Percentiles rank a stretch among this genome's conserved stretches.
phyloP scores from a whole-genome alignment of 495 filamentous ascomycete genomes.

The Hyaloscypha bicolor region DNA sequence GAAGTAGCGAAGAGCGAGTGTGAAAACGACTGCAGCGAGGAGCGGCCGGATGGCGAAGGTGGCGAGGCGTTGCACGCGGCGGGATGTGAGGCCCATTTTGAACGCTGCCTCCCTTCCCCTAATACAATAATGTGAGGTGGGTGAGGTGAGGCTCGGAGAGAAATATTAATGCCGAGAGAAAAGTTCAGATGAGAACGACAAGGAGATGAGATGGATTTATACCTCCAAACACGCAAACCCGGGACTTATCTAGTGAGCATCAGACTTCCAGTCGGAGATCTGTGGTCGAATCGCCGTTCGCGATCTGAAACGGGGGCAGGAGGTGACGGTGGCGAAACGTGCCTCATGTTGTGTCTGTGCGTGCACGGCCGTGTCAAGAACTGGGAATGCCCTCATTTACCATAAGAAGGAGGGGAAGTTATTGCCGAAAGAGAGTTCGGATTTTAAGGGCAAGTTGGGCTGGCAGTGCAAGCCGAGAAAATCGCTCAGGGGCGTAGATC shows the following conservation, averaged over 20 bases:
- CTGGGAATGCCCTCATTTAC: slow-evolving; percentile 6
- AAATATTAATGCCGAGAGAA: not conserved
- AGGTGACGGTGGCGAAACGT: not conserved
- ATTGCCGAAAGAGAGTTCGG: too few relatives aligned
- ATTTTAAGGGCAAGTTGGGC: too few relatives aligned
- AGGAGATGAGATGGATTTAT: slow-evolving; percentile 7
- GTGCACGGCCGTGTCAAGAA: not conserved
- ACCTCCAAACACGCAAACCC: not conserved
- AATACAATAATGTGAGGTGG: not conserved
- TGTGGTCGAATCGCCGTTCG: not conserved
- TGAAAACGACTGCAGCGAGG: slow-evolving; percentile 6
- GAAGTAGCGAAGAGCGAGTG: not conserved
- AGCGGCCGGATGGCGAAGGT: slow-evolving; percentile 5
- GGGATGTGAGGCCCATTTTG: slow-evolving; percentile 1
- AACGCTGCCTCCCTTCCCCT: too few relatives aligned
- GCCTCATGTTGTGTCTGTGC: slow-evolving; percentile 3
- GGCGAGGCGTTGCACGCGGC: slow-evolving; percentile 1
- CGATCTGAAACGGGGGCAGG: slow-evolving; percentile 4
- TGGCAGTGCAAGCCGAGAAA: too few relatives aligned
- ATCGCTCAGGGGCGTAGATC: too few relatives aligned
- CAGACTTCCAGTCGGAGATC: not conserved
- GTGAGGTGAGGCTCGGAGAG: not conserved
- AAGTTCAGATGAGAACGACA: not conserved
- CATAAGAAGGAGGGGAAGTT: too few relatives aligned
- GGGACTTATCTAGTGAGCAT: not conserved